phyloP scores from a whole-genome alignment of 768 basidiomycete genomes.

The Xerocomus brunneocitrinus region DNA sequence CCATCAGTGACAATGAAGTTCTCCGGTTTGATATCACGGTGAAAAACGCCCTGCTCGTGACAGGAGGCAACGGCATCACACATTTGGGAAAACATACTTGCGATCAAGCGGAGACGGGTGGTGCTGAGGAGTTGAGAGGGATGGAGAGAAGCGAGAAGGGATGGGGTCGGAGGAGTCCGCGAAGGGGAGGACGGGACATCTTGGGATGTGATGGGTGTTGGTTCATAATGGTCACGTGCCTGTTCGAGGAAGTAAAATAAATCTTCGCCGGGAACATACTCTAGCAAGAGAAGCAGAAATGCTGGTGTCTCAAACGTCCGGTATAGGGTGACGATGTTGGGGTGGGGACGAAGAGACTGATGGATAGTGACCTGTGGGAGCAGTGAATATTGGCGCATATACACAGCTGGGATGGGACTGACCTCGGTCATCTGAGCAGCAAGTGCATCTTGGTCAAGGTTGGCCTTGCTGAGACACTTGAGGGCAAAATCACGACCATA shows the following conservation, averaged over 20 bases:
- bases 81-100: conserved; percentile 99
- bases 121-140: conserved; percentile 79
- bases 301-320: conserved; percentile 89
- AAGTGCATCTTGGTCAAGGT: conserved; percentile 85
- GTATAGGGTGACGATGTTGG: conserved; percentile 93
- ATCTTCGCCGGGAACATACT: conserved; percentile 96
- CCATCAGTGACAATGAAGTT: conserved; percentile 95
- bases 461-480: conserved; percentile 92
- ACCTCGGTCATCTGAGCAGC: conserved; percentile 91
- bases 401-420: conserved; percentile 17
- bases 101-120: conserved; percentile 85
- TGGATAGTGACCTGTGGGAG: conserved; percentile 79
- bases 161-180: conserved; percentile 89
- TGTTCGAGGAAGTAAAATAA: conserved; percentile 98
- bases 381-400: conserved; percentile 7
- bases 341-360: conserved; percentile 83
- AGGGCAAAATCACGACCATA: conserved; percentile 89
- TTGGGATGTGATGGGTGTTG: conserved; percentile 31
- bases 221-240: conserved; percentile 80
- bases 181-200: conserved; percentile 31
- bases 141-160: conserved; percentile 78
- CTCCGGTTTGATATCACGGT: conserved; percentile 99
- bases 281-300: conserved; percentile 88
- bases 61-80: conserved; percentile 95
- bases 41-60: conserved; percentile 86